Evolutionary conservation across 768 basidiomycete genomes (phyloP), one percentile per base, ranked within the genome.

Genomic region (Sutorius australiensis): DNA sequence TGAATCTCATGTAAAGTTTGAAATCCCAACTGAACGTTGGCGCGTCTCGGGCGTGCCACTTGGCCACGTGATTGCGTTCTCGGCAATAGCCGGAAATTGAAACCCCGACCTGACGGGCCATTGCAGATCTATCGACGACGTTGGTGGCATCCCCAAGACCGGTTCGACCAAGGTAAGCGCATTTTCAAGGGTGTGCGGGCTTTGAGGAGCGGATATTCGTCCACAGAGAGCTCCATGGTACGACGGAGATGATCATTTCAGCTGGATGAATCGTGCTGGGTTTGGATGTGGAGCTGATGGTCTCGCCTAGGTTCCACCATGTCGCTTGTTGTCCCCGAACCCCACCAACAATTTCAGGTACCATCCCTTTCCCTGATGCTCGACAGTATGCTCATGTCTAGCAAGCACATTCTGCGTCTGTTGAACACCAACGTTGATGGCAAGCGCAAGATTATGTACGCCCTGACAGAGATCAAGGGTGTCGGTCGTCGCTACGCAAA

Each of bases 361-460:
- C 57, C 76, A 67, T 21, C 38, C 13, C 27, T 31, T 16, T 19
- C 10, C 17, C 41, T 42, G 21, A 16, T 16, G 12, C 13, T 28
- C 19, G 46, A 24, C 21, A 32, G 17, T 36, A 31, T 36, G 46
- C 59, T 52, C 52, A 61, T 31, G 32, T 13, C 13, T 33, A 17
- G 32, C 37, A 67, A 98, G 92, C 97, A 98, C 84, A 99, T 99
- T 74, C 78, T 99, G 56, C 97, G 97, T 89, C 85, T 99, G 41
- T 80, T 97, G 64, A 98, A 98, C 82, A 98, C 97, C 72, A 98
- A 98, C 79, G 97, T 99, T 62, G 95, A 98, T 75, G 97, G 97
- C 63, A 95, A 95, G 73, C 87, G 97, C 66, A 99, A 99, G 80
- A 89, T 99, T 74, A 98, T 93, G 90, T 98, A 93, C 73, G 95